A percentile compares a stretch with the other conserved stretches of the same genome.
phyloP scores from a whole-genome alignment of 306 rosid genomes.

The Ormosia semicastrata region DNA sequence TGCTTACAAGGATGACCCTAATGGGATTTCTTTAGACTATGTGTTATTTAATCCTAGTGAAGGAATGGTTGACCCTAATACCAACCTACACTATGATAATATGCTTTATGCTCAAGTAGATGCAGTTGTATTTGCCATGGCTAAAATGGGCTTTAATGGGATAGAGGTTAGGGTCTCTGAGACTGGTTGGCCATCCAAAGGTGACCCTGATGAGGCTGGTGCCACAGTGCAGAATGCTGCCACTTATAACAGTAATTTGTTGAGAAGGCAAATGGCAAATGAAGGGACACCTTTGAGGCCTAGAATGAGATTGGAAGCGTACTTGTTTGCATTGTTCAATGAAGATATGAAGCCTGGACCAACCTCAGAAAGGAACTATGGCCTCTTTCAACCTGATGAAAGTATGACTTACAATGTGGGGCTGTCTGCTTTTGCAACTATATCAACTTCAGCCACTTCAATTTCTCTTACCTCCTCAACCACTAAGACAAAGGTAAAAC shows the following conservation, averaged over 20 bases:
- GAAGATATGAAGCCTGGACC: conserved; percentile 87
- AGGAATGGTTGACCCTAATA: conserved; percentile 82
- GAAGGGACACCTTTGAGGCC: conserved; percentile 96
- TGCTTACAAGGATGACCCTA: conserved; percentile 74
- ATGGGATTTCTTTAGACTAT: conserved; percentile 60
- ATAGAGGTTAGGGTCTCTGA: conserved; percentile 86
- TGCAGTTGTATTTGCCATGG: conserved; percentile 77
- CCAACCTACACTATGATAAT: conserved; percentile 77
- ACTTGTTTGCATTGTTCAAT: conserved; percentile 85
- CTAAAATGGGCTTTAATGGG: conserved; percentile 57
- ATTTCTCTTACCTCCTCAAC: conserved; percentile 74
- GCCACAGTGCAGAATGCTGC: conserved; percentile 81
- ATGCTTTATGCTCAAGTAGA: conserved; percentile 95
- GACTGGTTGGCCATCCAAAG: conserved; percentile 96
- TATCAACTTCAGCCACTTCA: conserved; percentile 58
- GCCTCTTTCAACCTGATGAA: conserved; percentile 77
- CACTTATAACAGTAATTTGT: conserved; percentile 62
- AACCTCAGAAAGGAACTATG: conserved; percentile 84
- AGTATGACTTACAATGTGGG: conserved; percentile 80
- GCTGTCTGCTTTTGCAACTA: conserved; percentile 44
- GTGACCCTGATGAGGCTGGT: conserved; percentile 65
- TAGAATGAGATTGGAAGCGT: conserved; percentile 68
- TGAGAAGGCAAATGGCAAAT: conserved; percentile 69
- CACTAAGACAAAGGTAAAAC: conserved; percentile 61
- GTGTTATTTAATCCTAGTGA: conserved; percentile 61